phyloP scores from a whole-genome alignment of 345 rosid species.

The Carallia brachiata region DNA sequence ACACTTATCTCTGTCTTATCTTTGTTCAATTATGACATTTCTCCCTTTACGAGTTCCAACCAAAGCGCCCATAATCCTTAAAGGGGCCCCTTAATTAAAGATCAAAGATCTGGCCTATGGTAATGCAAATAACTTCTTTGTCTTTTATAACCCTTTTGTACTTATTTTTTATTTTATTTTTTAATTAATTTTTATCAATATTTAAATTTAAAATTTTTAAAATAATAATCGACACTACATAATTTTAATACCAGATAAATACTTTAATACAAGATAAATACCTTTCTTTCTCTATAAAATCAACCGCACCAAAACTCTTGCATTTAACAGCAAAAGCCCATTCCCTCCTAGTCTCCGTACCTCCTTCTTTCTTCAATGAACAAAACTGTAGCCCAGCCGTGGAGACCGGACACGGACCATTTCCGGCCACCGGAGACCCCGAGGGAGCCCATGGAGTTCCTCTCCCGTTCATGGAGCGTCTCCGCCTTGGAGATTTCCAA shows the following conservation, averaged over 20 bases:
- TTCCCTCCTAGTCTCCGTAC: background rate
- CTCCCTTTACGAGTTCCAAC: no score
- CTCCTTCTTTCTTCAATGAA: slow-evolving; percentile 44
- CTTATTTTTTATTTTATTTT: no score
- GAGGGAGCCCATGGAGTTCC: slow-evolving; percentile 90
- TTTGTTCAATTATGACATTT: no score
- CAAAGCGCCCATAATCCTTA: background rate
- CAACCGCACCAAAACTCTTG: background rate
- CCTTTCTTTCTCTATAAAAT: slow-evolving; percentile 25
- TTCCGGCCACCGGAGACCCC: slow-evolving; percentile 91
- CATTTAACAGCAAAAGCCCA: background rate
- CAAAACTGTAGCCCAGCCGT: slow-evolving; percentile 45
- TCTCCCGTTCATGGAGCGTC: slow-evolving; percentile 93
- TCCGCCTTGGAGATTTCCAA: slow-evolving; percentile 84
- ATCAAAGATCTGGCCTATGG: background rate
- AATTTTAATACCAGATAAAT: no score
- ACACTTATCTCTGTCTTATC: no score
- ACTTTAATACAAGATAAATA: no score
- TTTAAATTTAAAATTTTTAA: no score
- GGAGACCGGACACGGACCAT: slow-evolving; percentile 56
- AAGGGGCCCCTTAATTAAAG: background rate
- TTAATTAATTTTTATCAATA: no score
- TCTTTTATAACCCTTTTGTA: background rate
- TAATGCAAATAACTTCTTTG: background rate
- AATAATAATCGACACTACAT: no score